Evolutionary conservation across 1,139 yeast species (phyloP), one percentile per base, ranked within the genome.

Genomic region (Tardiomyces blankii): DNA sequence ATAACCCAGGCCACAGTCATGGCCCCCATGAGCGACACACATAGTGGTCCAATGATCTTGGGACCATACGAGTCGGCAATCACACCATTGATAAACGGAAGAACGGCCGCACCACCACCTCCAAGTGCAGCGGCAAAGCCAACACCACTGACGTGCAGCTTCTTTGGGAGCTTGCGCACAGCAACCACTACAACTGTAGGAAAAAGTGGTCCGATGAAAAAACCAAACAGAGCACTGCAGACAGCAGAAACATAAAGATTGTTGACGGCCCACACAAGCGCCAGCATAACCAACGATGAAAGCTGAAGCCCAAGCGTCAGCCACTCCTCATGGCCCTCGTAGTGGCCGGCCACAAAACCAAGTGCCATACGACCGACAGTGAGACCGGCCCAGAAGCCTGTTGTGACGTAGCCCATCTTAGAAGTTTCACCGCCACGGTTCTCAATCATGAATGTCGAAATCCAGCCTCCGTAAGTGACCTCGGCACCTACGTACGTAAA

Each of bases 91-190:
- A 62, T 44, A 44, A 61, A 63, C n/a, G 58, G 68, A 18, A 57
- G 47, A 2, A 59, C 32, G 0, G 94, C 94, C 11, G 83, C 86
- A 1, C 93, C 94, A 12, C 82, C 79, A 3, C 89, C 88, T 4
- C 93, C 93, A 51, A 85, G 63, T 0, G 94, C 88, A 46, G 89
- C 80, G 19, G 82, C 77, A 45, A 84, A 71, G 0, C 95, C 93
- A 6, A 86, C 72, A 0, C 88, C 91, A 8, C 78, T 67, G 9
- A 84, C 75, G 49, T 84, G 87, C 47, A 73, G 65, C 43, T 72
- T 71, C 23, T 68, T 64, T 0, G 95, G 95, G 41, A 86, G 62
- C 2, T 78, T 67, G 44, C 78, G 77, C 44, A 83, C 64, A 4
- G 87, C 71, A 6, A 83, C 73, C 12, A 83, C 76, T 46, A 83